phyloP scores from a whole-genome alignment of 2,329 filamentous ascomycete genomes.

The Pseudogymnoascus sp. region DNA sequence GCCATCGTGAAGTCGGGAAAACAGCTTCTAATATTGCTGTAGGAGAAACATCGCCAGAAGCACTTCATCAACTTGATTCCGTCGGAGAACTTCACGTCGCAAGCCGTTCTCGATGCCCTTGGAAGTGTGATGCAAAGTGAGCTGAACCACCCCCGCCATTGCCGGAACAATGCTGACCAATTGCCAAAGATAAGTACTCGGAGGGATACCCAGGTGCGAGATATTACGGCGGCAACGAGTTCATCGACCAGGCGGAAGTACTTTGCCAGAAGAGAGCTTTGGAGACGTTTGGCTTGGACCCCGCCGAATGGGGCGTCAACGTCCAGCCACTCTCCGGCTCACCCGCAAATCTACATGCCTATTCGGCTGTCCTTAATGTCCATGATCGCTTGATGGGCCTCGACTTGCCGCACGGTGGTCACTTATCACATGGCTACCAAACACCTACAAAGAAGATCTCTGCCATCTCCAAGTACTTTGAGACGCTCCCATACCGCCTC shows the following conservation, averaged over 20 bases:
- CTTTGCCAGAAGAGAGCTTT: constrained; percentile 87
- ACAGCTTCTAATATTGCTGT: constrained; percentile 8
- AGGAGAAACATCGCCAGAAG: constrained; percentile 95
- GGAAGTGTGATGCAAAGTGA: constrained; percentile 92
- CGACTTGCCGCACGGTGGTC: constrained; percentile 10
- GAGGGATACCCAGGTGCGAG: constrained; percentile 94
- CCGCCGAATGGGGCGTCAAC: constrained; percentile 92
- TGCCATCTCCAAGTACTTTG: constrained; percentile 98
- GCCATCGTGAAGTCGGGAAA: background rate
- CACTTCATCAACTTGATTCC: constrained; percentile 98
- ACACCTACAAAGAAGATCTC: constrained; percentile 92
- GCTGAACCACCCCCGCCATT: constrained; percentile 24
- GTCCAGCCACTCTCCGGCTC: constrained; percentile 62
- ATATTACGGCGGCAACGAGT: constrained; percentile 96
- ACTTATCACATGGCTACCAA: constrained; percentile 73
- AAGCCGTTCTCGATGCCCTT: constrained; percentile 83
- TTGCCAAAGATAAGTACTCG: constrained; percentile 78
- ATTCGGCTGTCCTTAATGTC: constrained; percentile 84
- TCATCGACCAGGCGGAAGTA: constrained; percentile 84
- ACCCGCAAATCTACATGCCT: constrained; percentile 72
- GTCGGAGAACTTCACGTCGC: constrained; percentile 92
- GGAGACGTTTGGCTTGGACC: constrained; percentile 75
- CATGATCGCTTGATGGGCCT: constrained; percentile 91
- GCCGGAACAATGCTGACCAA: constrained; percentile 20
- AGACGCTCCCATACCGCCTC: constrained; percentile 90